These are phyloP conservation scores for Dispira parvispora DNA, from an alignment of 192 early-diverging fungal species.

Conservation along the genomic window DNA sequence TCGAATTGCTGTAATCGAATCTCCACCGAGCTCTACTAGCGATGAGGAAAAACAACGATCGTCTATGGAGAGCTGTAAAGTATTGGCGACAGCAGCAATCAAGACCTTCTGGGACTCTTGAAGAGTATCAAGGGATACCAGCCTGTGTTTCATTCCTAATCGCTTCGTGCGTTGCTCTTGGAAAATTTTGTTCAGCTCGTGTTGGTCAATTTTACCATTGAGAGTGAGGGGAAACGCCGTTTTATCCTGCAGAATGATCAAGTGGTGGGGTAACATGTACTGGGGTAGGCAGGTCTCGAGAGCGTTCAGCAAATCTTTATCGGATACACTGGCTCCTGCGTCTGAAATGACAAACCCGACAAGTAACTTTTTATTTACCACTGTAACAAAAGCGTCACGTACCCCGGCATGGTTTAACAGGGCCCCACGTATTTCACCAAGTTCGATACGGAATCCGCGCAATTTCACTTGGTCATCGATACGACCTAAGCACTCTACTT, in stretches of 20 bases:
- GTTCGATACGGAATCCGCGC: neutral
- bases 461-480: constrained; percentile 3
- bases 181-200: neutral
- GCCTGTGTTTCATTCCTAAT: too few relatives aligned
- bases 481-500: neutral
- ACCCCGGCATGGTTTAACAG: constrained; percentile 15
- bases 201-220: neutral
- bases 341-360: constrained; percentile 18
- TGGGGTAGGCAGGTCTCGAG: neutral
- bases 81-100: too few relatives aligned
- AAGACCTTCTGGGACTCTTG: too few relatives aligned
- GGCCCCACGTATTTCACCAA: neutral
- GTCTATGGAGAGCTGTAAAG: too few relatives aligned
- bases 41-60: too few relatives aligned
- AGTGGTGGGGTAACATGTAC: neutral
- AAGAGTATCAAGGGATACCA: too few relatives aligned
- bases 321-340: neutral
- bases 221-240: neutral
- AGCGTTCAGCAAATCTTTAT: too few relatives aligned
- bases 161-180: too few relatives aligned
- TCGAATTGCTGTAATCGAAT: constrained; percentile 16
- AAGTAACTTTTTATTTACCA: constrained; percentile 8
- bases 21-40: constrained; percentile 17
- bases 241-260: neutral
- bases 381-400: constrained; percentile 12